These are phyloP conservation scores for Trichoderma polysporum DNA, from an alignment of 2,329 filamentous ascomycete species.

Conservation along the genomic window DNA sequence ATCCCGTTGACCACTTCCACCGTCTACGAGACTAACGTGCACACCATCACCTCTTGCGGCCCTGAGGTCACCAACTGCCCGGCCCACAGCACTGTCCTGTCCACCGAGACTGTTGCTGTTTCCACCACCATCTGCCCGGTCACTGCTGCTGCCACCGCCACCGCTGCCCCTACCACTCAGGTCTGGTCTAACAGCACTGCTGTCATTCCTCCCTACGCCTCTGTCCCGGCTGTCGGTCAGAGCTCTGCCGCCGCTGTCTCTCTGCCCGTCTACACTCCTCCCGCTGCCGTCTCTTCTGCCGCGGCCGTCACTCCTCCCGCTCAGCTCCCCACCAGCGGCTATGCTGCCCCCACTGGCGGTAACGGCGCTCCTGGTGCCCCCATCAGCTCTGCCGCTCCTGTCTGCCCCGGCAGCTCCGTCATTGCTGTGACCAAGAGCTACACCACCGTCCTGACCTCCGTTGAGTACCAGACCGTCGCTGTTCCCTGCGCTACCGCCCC, in stretches of 20 bases:
- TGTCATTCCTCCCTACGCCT: constrained; percentile 16
- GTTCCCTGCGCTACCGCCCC: constrained; percentile 42
- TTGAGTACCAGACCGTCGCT: constrained; percentile 52
- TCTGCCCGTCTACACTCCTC: constrained; percentile 28
- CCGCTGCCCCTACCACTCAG: constrained; percentile 24
- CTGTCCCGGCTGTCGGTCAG: constrained; percentile 4
- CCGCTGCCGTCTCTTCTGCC: constrained; percentile 17
- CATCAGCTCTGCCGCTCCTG: constrained; percentile 9
- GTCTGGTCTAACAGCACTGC: constrained; percentile 26
- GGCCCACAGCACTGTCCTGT: constrained; percentile 38
- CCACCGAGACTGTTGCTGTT: constrained; percentile 39
- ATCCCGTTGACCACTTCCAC: constrained; percentile 50
- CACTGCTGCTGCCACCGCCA: constrained; percentile 32
- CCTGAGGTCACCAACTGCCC: constrained; percentile 64
- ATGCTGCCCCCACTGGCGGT: constrained; percentile 21
- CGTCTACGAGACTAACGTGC: constrained; percentile 58
- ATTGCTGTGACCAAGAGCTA: constrained; percentile 55
- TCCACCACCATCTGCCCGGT: constrained; percentile 44
- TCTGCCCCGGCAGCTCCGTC: constrained; percentile 41
- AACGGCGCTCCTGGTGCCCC: constrained; percentile 3
- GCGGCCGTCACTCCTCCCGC: background rate
- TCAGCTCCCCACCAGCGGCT: constrained; percentile 22
- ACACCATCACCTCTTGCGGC: constrained; percentile 62
- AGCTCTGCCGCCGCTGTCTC: constrained; percentile 44
- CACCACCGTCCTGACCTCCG: constrained; percentile 56